phyloP scores from a whole-genome alignment of 352 stramenopile genomes.

The Globisporangium abappressorium region DNA sequence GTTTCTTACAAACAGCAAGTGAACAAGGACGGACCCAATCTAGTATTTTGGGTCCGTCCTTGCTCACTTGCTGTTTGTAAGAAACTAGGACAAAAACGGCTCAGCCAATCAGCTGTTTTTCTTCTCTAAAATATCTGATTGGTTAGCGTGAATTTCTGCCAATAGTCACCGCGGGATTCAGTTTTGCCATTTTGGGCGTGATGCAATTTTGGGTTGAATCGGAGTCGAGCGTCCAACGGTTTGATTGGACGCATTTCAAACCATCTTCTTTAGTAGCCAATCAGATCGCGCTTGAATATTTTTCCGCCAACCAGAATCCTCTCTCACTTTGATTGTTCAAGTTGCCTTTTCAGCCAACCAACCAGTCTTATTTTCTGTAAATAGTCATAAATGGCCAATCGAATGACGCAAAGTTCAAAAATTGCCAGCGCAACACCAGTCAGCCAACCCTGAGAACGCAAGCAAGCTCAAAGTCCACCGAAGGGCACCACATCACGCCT shows the following conservation, averaged over 20 bases:
- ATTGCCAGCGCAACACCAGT: not conserved
- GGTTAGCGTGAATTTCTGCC: too few relatives aligned
- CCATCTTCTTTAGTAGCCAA: conserved; percentile 3
- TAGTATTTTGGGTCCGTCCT: not conserved
- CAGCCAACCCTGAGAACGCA: conserved; percentile 15
- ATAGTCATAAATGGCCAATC: not conserved
- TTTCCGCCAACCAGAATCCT: conserved; percentile 1
- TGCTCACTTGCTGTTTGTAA: too few relatives aligned
- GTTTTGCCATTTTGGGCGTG: too few relatives aligned
- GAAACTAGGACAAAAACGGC: too few relatives aligned
- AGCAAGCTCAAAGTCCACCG: not conserved
- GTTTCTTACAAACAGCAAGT: not conserved
- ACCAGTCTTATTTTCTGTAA: too few relatives aligned
- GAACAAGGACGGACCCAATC: not conserved
- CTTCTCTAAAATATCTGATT: too few relatives aligned
- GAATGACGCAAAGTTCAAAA: not conserved
- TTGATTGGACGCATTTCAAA: not conserved
- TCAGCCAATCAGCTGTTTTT: too few relatives aligned
- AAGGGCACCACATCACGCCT: not conserved
- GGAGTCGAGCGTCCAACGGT: not conserved
- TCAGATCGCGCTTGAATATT: not conserved
- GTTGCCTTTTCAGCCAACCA: not conserved
- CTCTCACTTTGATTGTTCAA: conserved; percentile 1
- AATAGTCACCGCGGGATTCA: too few relatives aligned
- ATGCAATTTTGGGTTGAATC: too few relatives aligned